phyloP scores from a whole-genome alignment of 805 yeast species.

The Torulaspora maleeae region DNA sequence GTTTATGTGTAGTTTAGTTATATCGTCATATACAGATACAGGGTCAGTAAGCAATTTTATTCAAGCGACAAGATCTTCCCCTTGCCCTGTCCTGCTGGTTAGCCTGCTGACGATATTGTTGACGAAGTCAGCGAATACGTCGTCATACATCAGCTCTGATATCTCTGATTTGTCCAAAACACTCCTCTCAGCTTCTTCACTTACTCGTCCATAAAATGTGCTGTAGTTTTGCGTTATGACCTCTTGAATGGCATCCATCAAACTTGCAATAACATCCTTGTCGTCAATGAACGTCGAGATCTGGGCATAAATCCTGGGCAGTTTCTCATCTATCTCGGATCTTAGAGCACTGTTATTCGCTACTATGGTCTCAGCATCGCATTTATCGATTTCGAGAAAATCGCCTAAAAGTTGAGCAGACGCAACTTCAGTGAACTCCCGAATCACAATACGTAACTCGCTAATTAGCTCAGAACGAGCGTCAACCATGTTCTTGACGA shows the following conservation, averaged over 20 bases:
- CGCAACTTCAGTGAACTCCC: slow-evolving; percentile 59
- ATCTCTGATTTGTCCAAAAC: slow-evolving; percentile 30
- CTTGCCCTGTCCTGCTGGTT: slow-evolving; percentile 5
- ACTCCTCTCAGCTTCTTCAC: slow-evolving; percentile 25
- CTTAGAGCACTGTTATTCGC: slow-evolving; percentile 40
- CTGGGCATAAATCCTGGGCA: slow-evolving; percentile 53
- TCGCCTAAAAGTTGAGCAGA: slow-evolving; percentile 48
- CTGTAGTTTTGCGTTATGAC: slow-evolving; percentile 55
- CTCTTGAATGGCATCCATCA: slow-evolving; percentile 65
- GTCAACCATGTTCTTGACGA: slow-evolving; percentile 77
- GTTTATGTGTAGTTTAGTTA: too few species aligned
- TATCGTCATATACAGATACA: too few species aligned
- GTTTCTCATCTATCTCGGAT: slow-evolving; percentile 45
- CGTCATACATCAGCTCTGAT: slow-evolving; percentile 58
- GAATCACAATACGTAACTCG: slow-evolving; percentile 67
- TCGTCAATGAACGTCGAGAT: slow-evolving; percentile 56
- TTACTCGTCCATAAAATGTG: slow-evolving; percentile 41
- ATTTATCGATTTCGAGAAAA: slow-evolving; percentile 29
- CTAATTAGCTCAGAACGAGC: slow-evolving; percentile 67
- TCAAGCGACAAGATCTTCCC: not conserved
- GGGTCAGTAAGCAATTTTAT: not conserved
- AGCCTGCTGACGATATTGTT: slow-evolving; percentile 33
- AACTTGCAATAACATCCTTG: slow-evolving; percentile 43
- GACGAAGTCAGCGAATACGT: slow-evolving; percentile 50
- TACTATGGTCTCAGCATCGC: slow-evolving; percentile 25